Evolutionary conservation across 2,329 filamentous ascomycete species (phyloP), one percentile per base, ranked within the genome.

Genomic region (Sporothrix dimorphospora): DNA sequence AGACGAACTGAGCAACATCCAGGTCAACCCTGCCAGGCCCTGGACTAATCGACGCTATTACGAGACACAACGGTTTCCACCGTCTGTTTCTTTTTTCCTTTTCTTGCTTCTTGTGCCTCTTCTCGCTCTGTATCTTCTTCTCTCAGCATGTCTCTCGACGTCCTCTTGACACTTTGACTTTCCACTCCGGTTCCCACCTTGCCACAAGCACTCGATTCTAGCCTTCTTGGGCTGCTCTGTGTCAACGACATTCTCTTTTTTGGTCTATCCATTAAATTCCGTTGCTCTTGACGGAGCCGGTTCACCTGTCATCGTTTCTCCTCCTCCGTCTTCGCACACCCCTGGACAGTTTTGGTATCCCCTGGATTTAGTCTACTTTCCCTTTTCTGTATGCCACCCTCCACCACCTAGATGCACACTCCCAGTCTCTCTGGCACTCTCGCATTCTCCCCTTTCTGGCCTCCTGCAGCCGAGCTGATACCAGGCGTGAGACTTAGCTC

Each of bases 401-500:
- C 34, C 57, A 61, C 34, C 4, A 12, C 11, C n/a, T 21, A 27
- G n/a, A 27, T 9, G 21, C 49, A 42, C 38, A 34, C n/a, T 61
- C 16, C 19, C 8, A 24, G 57, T 66, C 14, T 47, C 40, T 45
- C 47, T n/a, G n/a, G n/a, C n/a, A n/a, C n/a, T n/a, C n/a, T n/a
- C n/a, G 12, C 42, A 19, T 24, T 65, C 69, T 55, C 11, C 40
- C 34, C 14, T 47, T 47, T 70, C 68, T n/a, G 53, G 45, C 40
- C 47, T 55, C 57, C 47, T 71, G 40, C 61, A 66, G 61, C 40
- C 21, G 42, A 47, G 40, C 40, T 66, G 61, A 66, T 66, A 14
- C 40, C 42, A 49, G 24, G 49, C 34, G 61, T 66, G 61, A 66
- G 61, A 47, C 49, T 66, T 47, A 30, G 42, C 61, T n/a, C 6